Evolutionary conservation across 2,329 filamentous ascomycete species (phyloP).

Genomic region (Sporothrix luriei): DNA sequence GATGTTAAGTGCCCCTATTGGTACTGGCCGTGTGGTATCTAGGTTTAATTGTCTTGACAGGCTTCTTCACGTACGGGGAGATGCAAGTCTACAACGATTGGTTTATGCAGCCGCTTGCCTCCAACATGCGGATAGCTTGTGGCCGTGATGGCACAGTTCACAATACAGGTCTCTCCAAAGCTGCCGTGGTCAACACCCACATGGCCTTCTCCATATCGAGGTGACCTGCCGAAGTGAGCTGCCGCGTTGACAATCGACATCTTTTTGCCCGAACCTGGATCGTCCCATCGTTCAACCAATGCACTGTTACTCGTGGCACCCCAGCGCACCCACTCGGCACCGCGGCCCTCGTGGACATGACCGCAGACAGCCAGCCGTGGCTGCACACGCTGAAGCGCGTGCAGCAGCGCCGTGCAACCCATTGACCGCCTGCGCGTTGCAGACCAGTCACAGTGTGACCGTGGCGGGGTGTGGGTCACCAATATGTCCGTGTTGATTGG

Average conservation of each 20-base stretch:
- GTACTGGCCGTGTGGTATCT: not conserved
- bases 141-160: slow-evolving; percentile 77
- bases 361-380: slow-evolving; percentile 70
- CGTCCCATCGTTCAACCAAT: slow-evolving; percentile 54
- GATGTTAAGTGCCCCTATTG: no score
- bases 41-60: not conserved
- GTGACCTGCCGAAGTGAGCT: slow-evolving; percentile 44
- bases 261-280: slow-evolving; percentile 64
- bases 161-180: slow-evolving; percentile 70
- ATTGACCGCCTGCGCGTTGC: slow-evolving; percentile 44
- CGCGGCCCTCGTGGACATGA: slow-evolving; percentile 70
- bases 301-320: slow-evolving; percentile 47
- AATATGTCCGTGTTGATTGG: slow-evolving; percentile 66
- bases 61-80: slow-evolving; percentile 59
- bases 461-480: slow-evolving; percentile 70
- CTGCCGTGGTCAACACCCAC: slow-evolving; percentile 39
- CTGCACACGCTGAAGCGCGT: slow-evolving; percentile 61
- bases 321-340: slow-evolving; percentile 66
- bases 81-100: slow-evolving; percentile 81
- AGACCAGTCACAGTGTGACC: slow-evolving; percentile 59
- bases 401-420: slow-evolving; percentile 64
- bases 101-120: slow-evolving; percentile 71
- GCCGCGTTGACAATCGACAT: slow-evolving; percentile 66
- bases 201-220: slow-evolving; percentile 55
- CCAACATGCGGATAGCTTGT: slow-evolving; percentile 64